phyloP scores from a whole-genome alignment of 768 basidiomycete genomes.

The Auricularia heimuer region DNA sequence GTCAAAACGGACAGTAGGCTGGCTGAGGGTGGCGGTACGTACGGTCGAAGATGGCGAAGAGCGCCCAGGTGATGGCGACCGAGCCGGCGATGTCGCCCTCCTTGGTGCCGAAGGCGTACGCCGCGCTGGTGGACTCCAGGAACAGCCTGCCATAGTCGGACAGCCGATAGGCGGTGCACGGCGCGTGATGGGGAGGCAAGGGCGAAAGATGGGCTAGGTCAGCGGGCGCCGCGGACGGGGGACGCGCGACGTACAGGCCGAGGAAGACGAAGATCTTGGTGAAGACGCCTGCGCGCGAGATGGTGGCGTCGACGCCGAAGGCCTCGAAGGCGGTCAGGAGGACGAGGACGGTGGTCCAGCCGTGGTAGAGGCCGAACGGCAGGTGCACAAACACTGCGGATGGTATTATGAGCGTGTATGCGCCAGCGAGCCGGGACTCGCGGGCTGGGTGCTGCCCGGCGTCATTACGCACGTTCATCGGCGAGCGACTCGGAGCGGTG shows the following conservation, averaged over 20 bases:
- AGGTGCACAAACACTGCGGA: slow-evolving; percentile 69
- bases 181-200: not conserved
- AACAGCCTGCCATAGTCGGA: slow-evolving; percentile 49
- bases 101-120: slow-evolving; percentile 83
- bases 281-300: slow-evolving; percentile 66
- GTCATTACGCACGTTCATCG: slow-evolving; percentile 45
- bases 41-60: slow-evolving; percentile 81
- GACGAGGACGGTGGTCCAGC: slow-evolving; percentile 81
- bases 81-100: slow-evolving; percentile 92
- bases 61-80: slow-evolving; percentile 84
- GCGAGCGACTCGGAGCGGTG: slow-evolving; percentile 50
- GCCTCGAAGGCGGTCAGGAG: slow-evolving; percentile 79
- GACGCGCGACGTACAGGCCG: slow-evolving; percentile 46
- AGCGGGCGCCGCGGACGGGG: slow-evolving; percentile 8
- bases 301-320: slow-evolving; percentile 68
- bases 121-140: slow-evolving; percentile 85
- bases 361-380: slow-evolving; percentile 93
- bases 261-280: slow-evolving; percentile 96
- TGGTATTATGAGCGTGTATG: not conserved
- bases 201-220: not conserved
- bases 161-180: slow-evolving; percentile 4
- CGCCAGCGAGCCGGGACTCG: not conserved
- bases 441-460: not conserved
- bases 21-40: slow-evolving; percentile 4
- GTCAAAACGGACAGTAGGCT: not conserved